Conservation (phyloP, 305 asterid genomes). For the Solanum hybrid region DNA sequence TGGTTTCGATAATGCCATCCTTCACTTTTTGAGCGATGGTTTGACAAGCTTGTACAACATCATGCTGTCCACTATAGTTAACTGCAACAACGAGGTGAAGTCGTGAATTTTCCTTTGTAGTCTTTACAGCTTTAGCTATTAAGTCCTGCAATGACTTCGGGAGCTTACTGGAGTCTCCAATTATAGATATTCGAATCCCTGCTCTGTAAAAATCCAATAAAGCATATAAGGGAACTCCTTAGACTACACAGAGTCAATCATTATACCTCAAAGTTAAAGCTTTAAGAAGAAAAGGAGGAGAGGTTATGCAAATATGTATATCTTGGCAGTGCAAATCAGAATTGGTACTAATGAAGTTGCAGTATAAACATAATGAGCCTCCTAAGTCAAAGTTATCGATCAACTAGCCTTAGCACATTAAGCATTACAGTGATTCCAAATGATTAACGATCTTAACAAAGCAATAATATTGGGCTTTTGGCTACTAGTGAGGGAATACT, state of each 20-base stretch:
- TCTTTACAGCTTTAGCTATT: constrained; percentile 23
- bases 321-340: not conserved
- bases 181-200: constrained; percentile 29
- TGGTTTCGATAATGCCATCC: constrained; percentile 36
- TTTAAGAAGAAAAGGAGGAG: not conserved
- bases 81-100: constrained; percentile 51
- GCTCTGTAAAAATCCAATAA: constrained; percentile 23
- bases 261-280: not conserved
- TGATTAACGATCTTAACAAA: not conserved
- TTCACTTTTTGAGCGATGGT: constrained; percentile 45
- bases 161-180: constrained; percentile 39
- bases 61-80: constrained; percentile 48
- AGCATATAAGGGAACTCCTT: not conserved
- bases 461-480: not conserved
- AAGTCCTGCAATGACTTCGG: constrained; percentile 21
- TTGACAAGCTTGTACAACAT: constrained; percentile 50
- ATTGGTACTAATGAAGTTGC: not conserved
- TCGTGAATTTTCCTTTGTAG: constrained; percentile 30
- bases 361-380: not conserved
- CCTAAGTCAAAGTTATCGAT: not conserved
- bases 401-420: not conserved
- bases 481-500: not conserved
- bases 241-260: not conserved
- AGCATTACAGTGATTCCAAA: not conserved
- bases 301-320: not conserved